Base-by-base conservation (phyloP, 148 eudicot species). In the Salicornia ramosissima region DNA sequence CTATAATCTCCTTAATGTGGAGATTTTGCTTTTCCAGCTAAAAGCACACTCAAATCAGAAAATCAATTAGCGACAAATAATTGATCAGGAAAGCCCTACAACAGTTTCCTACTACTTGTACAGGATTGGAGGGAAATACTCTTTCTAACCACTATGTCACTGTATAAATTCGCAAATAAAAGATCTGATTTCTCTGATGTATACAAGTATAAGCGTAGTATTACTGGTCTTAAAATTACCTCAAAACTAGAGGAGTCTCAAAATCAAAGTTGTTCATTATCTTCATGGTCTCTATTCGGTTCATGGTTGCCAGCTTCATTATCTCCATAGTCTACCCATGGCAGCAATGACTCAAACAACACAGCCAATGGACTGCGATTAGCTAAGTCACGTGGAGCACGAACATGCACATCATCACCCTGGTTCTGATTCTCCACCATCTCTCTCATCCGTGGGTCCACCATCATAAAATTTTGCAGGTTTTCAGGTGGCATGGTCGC, bases 401-500 rank as follows among this genome's bases (percentile, higher is more conserved):
- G 88, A 34, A 33, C 83, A 59, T 75, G 83, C 42, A 70, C 84
- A 71, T 77, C 72, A 68, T 76, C 78, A 54, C 72, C 78, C 39
- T 78, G 86, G 56, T 78, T 81, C 15, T 66, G 80, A 77, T 88
- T 80, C 74, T 80, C 88, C 43, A 68, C 77, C 68, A 72, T 77
- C 24, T 80, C 89, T 53, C 77, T 71, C 80, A 81, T 74, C 71
- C 87, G 77, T 42, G 90, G 97, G 67, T 88, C 96, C 43, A 82
- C 80, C 77, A 84, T 82, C 77, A 94, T 77, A 77, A 94, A 88
- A 57, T 94, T 84, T 74, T 87, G 99, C 78, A 90, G 84, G 73
- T 85, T 84, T 16, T 94, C 99, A 43, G 97, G 97, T 1, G 98
- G 98, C 85, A 88, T 59, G 19, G 99, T 88, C 4, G 96, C 84